These are phyloP conservation scores for Crepidotus variabilis DNA, from an alignment of 768 basidiomycete genomes.

Conservation along the genomic window DNA sequence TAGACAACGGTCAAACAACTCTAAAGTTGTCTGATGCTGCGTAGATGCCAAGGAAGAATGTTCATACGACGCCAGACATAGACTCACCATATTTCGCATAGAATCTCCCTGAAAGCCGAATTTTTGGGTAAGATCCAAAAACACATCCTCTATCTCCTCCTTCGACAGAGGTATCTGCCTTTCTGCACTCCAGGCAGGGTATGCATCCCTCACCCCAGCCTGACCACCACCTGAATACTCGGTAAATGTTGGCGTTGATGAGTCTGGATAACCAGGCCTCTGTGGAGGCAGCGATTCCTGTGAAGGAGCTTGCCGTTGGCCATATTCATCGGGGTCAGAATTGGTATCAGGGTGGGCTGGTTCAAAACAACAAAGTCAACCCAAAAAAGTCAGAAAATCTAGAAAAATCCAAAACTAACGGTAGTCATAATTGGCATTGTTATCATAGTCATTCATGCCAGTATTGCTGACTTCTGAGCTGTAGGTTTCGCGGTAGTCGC, in stretches of 20 bases:
- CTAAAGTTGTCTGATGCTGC: neutral
- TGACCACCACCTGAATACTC: slow-evolving; percentile 47
- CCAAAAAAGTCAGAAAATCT: slow-evolving; percentile 9
- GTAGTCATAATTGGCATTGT: slow-evolving; percentile 63
- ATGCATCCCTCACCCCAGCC: slow-evolving; percentile 70
- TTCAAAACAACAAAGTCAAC: slow-evolving; percentile 11
- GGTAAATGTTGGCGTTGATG: slow-evolving; percentile 69
- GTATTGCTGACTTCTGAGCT: slow-evolving; percentile 69
- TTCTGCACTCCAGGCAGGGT: slow-evolving; percentile 92
- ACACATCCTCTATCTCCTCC: slow-evolving; percentile 99
- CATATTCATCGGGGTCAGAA: slow-evolving; percentile 75
- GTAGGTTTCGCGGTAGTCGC: slow-evolving; percentile 50
- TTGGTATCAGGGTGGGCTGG: slow-evolving; percentile 80
- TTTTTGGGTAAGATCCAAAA: slow-evolving; percentile 95
- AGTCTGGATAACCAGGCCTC: slow-evolving; percentile 56
- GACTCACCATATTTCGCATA: slow-evolving; percentile 87
- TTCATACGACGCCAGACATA: neutral
- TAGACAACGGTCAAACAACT: neutral
- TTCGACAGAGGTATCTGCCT: slow-evolving; percentile 95
- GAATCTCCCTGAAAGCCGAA: slow-evolving; percentile 97
- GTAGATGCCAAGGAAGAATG: neutral
- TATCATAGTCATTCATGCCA: slow-evolving; percentile 66
- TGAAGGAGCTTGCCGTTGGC: slow-evolving; percentile 66
- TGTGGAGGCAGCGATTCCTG: slow-evolving; percentile 62
- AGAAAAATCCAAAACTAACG: slow-evolving; percentile 32